phyloP scores from a whole-genome alignment of 768 basidiomycete genomes.

The Floccularia luteovirens region DNA sequence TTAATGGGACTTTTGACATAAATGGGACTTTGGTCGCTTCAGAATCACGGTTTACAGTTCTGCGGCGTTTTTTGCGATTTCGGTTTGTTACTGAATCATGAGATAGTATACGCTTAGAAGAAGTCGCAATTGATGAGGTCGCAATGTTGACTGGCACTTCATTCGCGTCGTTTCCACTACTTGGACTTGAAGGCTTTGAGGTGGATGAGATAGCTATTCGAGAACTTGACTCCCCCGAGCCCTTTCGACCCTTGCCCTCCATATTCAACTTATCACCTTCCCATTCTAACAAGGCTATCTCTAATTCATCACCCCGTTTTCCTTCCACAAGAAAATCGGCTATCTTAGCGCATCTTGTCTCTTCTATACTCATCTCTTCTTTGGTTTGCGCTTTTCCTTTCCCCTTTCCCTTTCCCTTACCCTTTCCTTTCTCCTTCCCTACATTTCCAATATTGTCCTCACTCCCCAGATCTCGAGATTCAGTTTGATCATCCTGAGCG shows the following conservation, averaged over 20 bases:
- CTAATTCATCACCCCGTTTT: slow-evolving; percentile 55
- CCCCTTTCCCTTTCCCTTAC: slow-evolving; percentile 8
- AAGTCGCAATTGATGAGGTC: not conserved
- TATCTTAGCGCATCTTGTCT: slow-evolving; percentile 59
- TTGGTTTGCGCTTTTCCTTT: slow-evolving; percentile 15
- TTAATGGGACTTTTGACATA: slow-evolving; percentile 44
- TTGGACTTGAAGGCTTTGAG: not conserved
- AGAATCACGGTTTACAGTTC: slow-evolving; percentile 1
- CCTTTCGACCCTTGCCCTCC: not conserved
- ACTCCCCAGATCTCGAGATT: slow-evolving; percentile 4
- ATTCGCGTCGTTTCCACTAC: not conserved
- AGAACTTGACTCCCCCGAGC: not conserved
- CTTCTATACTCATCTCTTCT: slow-evolving; percentile 20
- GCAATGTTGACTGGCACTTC: not conserved
- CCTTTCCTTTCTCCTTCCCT: too few relatives aligned
- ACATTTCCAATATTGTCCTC: slow-evolving; percentile 18
- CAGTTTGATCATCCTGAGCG: slow-evolving; percentile 13
- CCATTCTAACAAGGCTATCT: slow-evolving; percentile 57
- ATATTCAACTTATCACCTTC: slow-evolving; percentile 25
- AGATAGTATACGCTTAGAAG: not conserved
- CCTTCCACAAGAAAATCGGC: slow-evolving; percentile 60
- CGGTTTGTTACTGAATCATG: not conserved
- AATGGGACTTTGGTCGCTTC: too few relatives aligned
- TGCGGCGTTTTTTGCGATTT: not conserved
- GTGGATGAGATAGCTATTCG: not conserved